Conservation (phyloP, 257 asterid genomes). For the Forsythia suspensa region DNA sequence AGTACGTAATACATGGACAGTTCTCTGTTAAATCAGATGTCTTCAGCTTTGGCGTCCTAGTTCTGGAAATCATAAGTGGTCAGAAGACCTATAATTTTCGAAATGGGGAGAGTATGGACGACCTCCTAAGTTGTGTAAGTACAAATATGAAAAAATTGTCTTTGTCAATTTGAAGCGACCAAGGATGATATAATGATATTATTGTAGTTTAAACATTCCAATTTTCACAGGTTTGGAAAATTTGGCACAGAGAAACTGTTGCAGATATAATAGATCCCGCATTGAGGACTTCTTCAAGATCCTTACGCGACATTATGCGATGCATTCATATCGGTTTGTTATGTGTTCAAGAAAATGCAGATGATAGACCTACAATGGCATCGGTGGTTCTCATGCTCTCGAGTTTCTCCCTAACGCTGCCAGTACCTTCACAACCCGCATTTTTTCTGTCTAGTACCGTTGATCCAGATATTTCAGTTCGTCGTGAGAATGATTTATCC, state of each 20-base stretch:
- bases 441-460: not conserved
- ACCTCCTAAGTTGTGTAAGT: conserved; percentile 46
- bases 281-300: conserved; percentile 12
- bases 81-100: conserved; percentile 16
- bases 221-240: conserved; percentile 34
- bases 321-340: conserved; percentile 38
- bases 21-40: conserved; percentile 50
- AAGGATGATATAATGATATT: not conserved
- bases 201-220: not conserved
- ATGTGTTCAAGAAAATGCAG: conserved; percentile 32
- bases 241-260: conserved; percentile 28
- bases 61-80: conserved; percentile 32
- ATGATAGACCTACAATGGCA: conserved; percentile 38
- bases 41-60: conserved; percentile 46
- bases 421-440: conserved; percentile 32
- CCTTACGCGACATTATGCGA: conserved; percentile 25
- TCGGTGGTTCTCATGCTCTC: conserved; percentile 29
- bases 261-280: conserved; percentile 25
- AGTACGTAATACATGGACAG: conserved; percentile 40
- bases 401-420: conserved; percentile 21
- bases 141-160: not conserved
- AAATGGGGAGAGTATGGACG: conserved; percentile 19
- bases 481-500: not conserved
- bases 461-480: not conserved
- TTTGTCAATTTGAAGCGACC: not conserved